Percentiles rank a stretch among this genome's conserved stretches.
These are phyloP conservation scores for Aspergillus spinulosporus DNA, from an alignment of 2,329 filamentous ascomycete genomes.

Conservation along the genomic window DNA sequence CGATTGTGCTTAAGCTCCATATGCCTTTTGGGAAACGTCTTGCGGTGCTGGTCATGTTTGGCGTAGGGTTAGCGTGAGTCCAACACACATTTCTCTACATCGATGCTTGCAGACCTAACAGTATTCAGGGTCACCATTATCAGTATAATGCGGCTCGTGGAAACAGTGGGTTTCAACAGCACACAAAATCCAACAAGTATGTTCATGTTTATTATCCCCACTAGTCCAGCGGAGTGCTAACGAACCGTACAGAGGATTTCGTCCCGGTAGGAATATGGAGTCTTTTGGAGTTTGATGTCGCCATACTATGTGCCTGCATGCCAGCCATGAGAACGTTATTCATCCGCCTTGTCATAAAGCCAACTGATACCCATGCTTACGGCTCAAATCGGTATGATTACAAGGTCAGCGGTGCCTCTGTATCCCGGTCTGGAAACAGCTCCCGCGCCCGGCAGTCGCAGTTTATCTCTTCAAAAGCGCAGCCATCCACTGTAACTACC, in stretches of 20 bases:
- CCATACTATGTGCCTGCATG: constrained; percentile 11
- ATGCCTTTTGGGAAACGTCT: constrained; percentile 2
- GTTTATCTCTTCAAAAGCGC: neutral
- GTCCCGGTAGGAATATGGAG: constrained; percentile 12
- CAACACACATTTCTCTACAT: neutral
- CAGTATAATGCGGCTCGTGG: constrained; percentile 5
- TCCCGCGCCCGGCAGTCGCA: neutral
- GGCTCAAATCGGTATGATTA: neutral
- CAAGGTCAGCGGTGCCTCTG: neutral
- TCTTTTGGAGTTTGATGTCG: constrained; percentile 8
- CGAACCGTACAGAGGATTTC: constrained; percentile 4
- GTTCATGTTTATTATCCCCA: neutral
- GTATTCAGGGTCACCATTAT: constrained; percentile 6
- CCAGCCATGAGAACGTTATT: constrained; percentile 4
- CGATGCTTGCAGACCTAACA: neutral
- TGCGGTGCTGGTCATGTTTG: constrained; percentile 5
- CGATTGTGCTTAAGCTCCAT: constrained; percentile 1
- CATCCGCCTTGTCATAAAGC: neutral
- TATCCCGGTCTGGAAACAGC: neutral
- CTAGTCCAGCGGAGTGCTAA: neutral
- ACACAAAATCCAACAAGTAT: constrained; percentile 10
- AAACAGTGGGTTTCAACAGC: constrained; percentile 8
- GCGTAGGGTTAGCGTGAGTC: constrained; percentile 5
- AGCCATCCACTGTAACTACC: neutral
- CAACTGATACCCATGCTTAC: neutral